These are phyloP conservation scores for Trametes polyzona DNA, from an alignment of 1,284 basidiomycete species.

Conservation along the genomic window DNA sequence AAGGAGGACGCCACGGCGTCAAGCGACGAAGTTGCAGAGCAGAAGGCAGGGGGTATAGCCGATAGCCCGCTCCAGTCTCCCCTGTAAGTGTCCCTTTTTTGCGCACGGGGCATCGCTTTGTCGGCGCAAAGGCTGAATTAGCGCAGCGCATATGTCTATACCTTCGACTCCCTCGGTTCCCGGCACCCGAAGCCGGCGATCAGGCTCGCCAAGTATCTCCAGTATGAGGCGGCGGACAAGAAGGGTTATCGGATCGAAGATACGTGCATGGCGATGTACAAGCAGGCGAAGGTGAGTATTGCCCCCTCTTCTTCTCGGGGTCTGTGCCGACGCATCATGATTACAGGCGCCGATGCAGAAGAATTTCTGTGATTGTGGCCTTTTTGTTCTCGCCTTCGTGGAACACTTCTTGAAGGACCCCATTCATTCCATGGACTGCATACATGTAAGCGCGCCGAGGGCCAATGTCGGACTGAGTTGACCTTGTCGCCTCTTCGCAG, in stretches of 20 bases:
- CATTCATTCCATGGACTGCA: slow-evolving; percentile 44
- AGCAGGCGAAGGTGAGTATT: slow-evolving; percentile 49
- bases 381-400: slow-evolving; percentile 84
- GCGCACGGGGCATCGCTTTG: too few species aligned
- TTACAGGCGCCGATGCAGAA: slow-evolving; percentile 76
- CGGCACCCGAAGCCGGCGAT: slow-evolving; percentile 68
- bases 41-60: background rate
- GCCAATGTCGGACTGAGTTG: too few species aligned
- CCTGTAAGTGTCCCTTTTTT: slow-evolving; percentile 5
- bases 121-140: background rate
- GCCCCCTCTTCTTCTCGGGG: background rate
- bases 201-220: slow-evolving; percentile 72
- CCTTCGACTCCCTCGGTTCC: slow-evolving; percentile 84
- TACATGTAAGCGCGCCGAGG: too few species aligned
- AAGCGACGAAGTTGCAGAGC: background rate
- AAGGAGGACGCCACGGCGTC: background rate
- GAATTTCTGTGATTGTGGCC: slow-evolving; percentile 86
- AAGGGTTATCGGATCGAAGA: slow-evolving; percentile 41
- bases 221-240: slow-evolving; percentile 83
- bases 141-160: slow-evolving; percentile 77
- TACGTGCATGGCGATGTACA: slow-evolving; percentile 47
- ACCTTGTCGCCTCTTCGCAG: slow-evolving; percentile 3
- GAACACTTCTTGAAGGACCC: slow-evolving; percentile 70
- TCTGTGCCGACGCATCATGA: background rate
- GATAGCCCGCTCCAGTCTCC: background rate